A percentile compares a stretch with the other conserved stretches of the same genome.
These are phyloP conservation scores for Rhodamnia argentea DNA, from an alignment of 345 rosid species.

Conservation along the genomic window DNA sequence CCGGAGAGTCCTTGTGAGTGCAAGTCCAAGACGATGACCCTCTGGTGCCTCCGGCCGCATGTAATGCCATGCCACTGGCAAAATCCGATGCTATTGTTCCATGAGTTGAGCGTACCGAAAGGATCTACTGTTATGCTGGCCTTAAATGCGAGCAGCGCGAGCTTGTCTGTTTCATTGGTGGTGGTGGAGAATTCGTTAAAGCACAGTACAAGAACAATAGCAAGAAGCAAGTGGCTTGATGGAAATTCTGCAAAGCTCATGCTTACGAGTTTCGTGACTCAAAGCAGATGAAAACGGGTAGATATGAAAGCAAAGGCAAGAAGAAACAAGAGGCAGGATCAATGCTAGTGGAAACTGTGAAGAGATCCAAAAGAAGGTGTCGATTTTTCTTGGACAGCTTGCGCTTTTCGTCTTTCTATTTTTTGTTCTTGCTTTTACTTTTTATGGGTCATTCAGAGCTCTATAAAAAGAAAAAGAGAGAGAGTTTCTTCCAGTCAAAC, in stretches of 20 bases:
- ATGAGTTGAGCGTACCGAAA: background rate
- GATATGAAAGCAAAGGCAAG: background rate
- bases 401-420: background rate
- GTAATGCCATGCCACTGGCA: background rate
- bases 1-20: background rate
- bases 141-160: background rate
- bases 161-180: background rate
- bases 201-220: background rate
- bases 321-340: background rate
- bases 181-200: background rate
- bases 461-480: background rate
- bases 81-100: background rate
- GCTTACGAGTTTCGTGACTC: background rate
- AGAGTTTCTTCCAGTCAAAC: too few relatives aligned
- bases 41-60: background rate
- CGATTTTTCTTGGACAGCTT: background rate
- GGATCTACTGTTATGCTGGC: background rate
- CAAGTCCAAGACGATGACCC: background rate
- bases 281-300: background rate
- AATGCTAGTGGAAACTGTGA: background rate
- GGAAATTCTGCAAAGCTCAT: background rate
- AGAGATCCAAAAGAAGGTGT: fast-evolving
- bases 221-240: background rate
- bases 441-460: background rate
- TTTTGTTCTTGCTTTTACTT: background rate